Evolutionary conservation across 2,329 filamentous ascomycete genomes (phyloP).

Genomic region (Cercospora sojina): DNA sequence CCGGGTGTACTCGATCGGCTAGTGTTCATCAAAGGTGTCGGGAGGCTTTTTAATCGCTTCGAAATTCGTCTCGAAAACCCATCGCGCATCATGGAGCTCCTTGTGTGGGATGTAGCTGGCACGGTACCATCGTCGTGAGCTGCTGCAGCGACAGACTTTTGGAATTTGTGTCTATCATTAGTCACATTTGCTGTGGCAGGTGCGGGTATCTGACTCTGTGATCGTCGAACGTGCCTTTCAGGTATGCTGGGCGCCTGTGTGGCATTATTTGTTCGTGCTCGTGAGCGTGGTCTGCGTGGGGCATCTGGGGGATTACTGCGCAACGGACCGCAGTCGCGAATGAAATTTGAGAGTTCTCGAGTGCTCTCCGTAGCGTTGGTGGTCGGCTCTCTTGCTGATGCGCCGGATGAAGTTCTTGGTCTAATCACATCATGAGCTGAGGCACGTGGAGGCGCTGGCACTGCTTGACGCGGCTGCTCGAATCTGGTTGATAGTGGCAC

Average conservation of each 20-base stretch:
- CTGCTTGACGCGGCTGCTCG: conserved; percentile 27
- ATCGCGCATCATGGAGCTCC: conserved; percentile 11
- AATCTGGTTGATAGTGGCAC: conserved; percentile 26
- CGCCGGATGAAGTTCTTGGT: conserved; percentile 22
- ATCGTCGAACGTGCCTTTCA: conserved; percentile 17
- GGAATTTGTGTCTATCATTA: background rate
- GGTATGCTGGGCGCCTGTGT: conserved; percentile 3
- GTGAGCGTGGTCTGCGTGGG: conserved; percentile 8
- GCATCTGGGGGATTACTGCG: conserved; percentile 31
- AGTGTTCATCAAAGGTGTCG: conserved; percentile 7
- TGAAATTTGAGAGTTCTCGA: conserved; percentile 29
- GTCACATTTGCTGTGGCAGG: background rate
- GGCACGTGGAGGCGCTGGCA: conserved; percentile 18
- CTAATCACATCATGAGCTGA: conserved; percentile 6
- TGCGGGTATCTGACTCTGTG: conserved; percentile 14
- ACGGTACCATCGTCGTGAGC: background rate
- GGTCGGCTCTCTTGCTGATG: conserved; percentile 5
- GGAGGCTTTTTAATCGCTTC: conserved; percentile 30
- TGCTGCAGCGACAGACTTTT: background rate
- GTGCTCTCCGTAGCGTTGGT: conserved; percentile 16
- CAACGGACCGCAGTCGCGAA: conserved; percentile 27
- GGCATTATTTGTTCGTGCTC: conserved; percentile 21
- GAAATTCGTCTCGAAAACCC: conserved; percentile 35
- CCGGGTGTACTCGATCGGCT: conserved; percentile 1
- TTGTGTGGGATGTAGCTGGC: conserved; percentile 13